Base-by-base conservation (phyloP, 2,329 filamentous ascomycete genomes). In the Sclerotinia glacialis region DNA sequence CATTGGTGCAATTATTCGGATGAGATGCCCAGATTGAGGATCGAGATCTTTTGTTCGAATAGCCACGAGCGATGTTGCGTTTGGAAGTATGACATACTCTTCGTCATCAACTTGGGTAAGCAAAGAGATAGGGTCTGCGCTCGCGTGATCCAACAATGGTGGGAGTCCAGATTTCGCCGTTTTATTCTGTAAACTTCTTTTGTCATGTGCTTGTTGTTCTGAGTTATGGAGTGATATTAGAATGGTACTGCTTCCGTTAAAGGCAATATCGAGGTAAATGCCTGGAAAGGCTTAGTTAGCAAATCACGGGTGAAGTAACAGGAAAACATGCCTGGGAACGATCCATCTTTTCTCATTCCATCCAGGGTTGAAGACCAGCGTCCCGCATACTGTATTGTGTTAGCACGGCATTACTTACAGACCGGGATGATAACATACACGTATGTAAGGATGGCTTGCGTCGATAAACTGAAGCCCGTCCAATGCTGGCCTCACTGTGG, bases 1-100 rank as follows among this genome's bases (percentile, higher is more conserved):
- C 69, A 73, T 73, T 23, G 72, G 71, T 49, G 73, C 73, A 67
- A 73, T 74, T 21, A 74, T 67, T 34, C 73, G 68, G 50, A 72
- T 70, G 11, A 68, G 56, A 54, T 74, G 73, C 1, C 49, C 47
- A 23, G 62, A 67, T 12, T 40, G 46, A 6, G 56, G 44, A 44
- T 71, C 67, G 7, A 74, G 47, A 26, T 67, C 68, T 40, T 66
- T 67, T 55, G 47, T 64, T 34, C 69, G 61, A 31, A 73, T 63
- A 23, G 67, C 53, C 5, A 71, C 67, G 23, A 71, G 60, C 5
- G 68, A 71, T 26, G 68, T 70, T 23, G 71, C 71, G 64, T 74
- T 71, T 44, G 71, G 70, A 50, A 74, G 49, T 28, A 73, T 65
- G 14, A 71, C 59, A 61, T 74, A 74, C 26, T 74, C 72, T 16